phyloP scores from a whole-genome alignment of 768 basidiomycete species.

The Leucocoprinus birnbaumii region DNA sequence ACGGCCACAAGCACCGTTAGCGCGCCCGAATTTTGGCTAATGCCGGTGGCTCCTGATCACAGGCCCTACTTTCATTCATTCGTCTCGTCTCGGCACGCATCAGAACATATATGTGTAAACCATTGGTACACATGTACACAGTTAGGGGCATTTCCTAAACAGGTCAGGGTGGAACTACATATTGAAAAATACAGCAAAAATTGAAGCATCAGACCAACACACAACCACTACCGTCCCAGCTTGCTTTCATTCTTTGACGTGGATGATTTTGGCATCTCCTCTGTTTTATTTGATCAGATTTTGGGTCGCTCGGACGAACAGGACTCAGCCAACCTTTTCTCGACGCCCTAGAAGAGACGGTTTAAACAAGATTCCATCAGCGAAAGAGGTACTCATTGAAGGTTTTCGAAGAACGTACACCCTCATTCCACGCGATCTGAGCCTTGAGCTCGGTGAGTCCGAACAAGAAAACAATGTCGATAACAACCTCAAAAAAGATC shows the following conservation, averaged over 20 bases:
- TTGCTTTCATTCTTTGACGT: slow-evolving; percentile 19
- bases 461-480: slow-evolving; percentile 46
- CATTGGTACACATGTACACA: too few relatives aligned
- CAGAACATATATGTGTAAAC: too few relatives aligned
- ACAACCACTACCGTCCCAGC: background rate
- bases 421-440: slow-evolving; percentile 48
- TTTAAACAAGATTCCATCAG: background rate
- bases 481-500: slow-evolving; percentile 29
- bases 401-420: slow-evolving; percentile 32
- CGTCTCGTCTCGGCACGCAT: too few relatives aligned
- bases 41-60: too few relatives aligned
- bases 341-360: slow-evolving; percentile 24
- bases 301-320: background rate
- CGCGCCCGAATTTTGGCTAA: too few relatives aligned
- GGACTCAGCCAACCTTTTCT: slow-evolving; percentile 27
- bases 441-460: slow-evolving; percentile 53
- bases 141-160: too few relatives aligned
- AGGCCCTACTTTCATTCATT: too few relatives aligned
- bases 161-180: too few relatives aligned
- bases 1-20: too few relatives aligned
- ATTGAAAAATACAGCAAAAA: too few relatives aligned
- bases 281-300: slow-evolving; percentile 17
- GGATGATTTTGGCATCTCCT: slow-evolving; percentile 33
- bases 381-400: background rate
- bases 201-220: too few relatives aligned